Evolutionary conservation across 371 early-diverging fungal species (phyloP).

Genomic region (Entomophthora muscae): DNA sequence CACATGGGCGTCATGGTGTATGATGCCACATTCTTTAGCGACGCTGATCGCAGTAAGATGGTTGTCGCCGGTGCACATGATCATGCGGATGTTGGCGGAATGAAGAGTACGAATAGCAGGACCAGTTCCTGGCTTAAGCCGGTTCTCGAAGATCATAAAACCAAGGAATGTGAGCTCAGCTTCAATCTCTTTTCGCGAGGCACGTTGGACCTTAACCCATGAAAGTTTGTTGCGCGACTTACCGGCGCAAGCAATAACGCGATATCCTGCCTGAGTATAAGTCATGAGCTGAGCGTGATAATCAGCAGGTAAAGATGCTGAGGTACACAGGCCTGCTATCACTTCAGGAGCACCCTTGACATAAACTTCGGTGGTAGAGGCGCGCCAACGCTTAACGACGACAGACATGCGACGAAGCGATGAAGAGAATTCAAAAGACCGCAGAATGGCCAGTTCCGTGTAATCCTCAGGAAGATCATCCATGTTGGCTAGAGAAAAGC

Average conservation of each 20-base stretch:
- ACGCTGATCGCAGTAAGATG: conserved; percentile 96
- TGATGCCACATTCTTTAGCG: conserved; percentile 72
- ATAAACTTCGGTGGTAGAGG: conserved; percentile 62
- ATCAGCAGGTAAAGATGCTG: conserved; percentile 62
- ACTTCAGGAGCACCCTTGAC: conserved; percentile 97
- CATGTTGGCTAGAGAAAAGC: conserved; percentile 13
- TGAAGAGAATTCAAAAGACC: conserved; percentile 91
- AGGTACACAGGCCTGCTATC: conserved; percentile 49
- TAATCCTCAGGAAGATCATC: conserved; percentile 4
- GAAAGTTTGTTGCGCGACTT: conserved; percentile 41
- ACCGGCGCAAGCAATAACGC: conserved; percentile 86
- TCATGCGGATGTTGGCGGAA: conserved; percentile 74
- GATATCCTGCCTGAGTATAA: conserved; percentile 88
- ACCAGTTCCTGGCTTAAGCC: conserved; percentile 78
- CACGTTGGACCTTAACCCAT: conserved; percentile 58
- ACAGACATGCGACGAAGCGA: conserved; percentile 90
- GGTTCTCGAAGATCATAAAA: conserved; percentile 98
- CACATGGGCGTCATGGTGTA: conserved; percentile 31
- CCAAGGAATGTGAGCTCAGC: conserved; percentile 75
- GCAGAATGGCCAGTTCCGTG: conserved; percentile 77
- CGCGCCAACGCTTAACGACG: conserved; percentile 52
- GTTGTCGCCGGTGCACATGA: conserved; percentile 99
- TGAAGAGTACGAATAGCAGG: conserved; percentile 68
- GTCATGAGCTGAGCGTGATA: conserved; percentile 56
- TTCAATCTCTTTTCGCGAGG: conserved; percentile 79